Evolutionary conservation across 805 yeast genomes (phyloP), one percentile per base, ranked within the genome.

Genomic region (Kluyveromyces lactis): DNA sequence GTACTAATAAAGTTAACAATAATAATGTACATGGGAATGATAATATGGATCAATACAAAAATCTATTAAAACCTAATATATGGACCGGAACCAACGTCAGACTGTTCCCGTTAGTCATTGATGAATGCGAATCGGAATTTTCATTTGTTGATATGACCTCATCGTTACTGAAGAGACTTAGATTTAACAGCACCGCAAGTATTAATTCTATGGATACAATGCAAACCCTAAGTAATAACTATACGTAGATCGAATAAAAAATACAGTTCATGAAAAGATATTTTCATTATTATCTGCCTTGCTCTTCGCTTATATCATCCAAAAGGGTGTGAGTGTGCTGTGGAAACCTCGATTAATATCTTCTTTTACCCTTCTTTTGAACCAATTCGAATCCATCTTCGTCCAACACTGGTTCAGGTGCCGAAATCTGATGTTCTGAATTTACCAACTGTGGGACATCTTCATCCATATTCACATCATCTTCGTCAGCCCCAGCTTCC

Each of bases 301-400:
- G n/a, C n/a, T n/a, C n/a, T n/a, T n/a, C n/a, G n/a, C n/a, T n/a
- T n/a, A n/a, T n/a, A n/a, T n/a, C n/a, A n/a, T n/a, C n/a, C n/a
- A n/a, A n/a, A n/a, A n/a, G n/a, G n/a, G n/a, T n/a, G n/a, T n/a
- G n/a, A n/a, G n/a, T n/a, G n/a, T n/a, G n/a, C n/a, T n/a, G n/a
- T n/a, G n/a, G n/a, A n/a, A n/a, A n/a, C n/a, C n/a, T n/a, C n/a
- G n/a, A n/a, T n/a, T n/a, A 57, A 35, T 49, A 39, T 49, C 69
- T 62, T 58, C 72, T 71, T 58, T 72, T 70, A n/a, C 83, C 79
- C 53, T 76, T 79, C 54, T 75, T 79, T 52, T 79, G 86, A 3
- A 90, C 97, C 44, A 86, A 62, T 51, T 87, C 92, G 55, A 90
- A 90, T 1, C 97, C 98, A 56, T 90, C 97, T 26, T 90, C 97